phyloP scores from a whole-genome alignment of 192 early-diverging fungal species.

The Hyaloraphidium curvatum region DNA sequence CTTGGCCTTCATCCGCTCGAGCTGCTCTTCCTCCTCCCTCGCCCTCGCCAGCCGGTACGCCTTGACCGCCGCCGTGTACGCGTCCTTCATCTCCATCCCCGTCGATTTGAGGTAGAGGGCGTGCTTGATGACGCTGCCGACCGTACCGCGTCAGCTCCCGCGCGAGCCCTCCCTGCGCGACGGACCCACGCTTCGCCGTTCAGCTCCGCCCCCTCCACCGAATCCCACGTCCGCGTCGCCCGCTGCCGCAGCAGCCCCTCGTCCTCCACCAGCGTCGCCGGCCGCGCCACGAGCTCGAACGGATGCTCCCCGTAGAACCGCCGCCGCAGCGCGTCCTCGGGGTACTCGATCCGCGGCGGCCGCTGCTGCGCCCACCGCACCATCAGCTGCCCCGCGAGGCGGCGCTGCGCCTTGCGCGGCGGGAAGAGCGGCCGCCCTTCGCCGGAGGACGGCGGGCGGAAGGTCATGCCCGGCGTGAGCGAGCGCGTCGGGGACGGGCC shows the following conservation, averaged over 20 bases:
- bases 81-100: no score
- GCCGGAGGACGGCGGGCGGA: no score
- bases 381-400: no score
- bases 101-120: not conserved
- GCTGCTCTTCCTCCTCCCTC: not conserved
- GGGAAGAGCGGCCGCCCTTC: no score
- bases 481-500: no score
- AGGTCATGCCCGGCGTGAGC: no score
- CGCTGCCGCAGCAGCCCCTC: slow-evolving; percentile 12
- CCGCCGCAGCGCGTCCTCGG: slow-evolving; percentile 67
- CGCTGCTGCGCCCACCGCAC: slow-evolving; percentile 35
- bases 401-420: no score
- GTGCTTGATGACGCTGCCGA: slow-evolving; percentile 1
- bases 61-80: not conserved
- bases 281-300: slow-evolving; percentile 53
- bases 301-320: slow-evolving; percentile 88
- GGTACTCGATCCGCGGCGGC: slow-evolving; percentile 61
- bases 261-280: slow-evolving; percentile 47
- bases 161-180: not conserved
- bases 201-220: not conserved
- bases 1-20: no score
- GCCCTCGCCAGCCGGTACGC: not conserved
- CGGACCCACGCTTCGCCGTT: not conserved
- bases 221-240: not conserved
- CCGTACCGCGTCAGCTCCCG: not conserved